Conservation (phyloP, 805 yeast genomes). For the Metschnikowia drakensbergensis region DNA sequence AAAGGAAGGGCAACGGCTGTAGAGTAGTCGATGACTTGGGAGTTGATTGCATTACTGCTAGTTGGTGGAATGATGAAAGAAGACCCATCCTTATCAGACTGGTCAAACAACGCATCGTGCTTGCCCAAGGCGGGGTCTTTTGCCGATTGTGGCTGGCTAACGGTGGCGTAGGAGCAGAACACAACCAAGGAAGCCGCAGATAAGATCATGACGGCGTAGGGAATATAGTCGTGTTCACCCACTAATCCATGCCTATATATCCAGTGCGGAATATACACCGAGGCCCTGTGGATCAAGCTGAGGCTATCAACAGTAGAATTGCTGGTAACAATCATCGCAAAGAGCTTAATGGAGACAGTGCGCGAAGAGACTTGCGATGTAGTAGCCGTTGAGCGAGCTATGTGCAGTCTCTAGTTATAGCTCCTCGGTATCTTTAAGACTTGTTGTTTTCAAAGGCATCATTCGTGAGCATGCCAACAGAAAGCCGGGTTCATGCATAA, state of each 20-base stretch:
- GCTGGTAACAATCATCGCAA: neutral
- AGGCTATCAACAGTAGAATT: slow-evolving; percentile 6
- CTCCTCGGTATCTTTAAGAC: neutral
- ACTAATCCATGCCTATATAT: neutral
- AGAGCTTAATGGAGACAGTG: neutral
- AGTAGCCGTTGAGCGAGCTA: neutral
- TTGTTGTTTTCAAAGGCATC: neutral
- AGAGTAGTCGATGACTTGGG: slow-evolving; percentile 9
- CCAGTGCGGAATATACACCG: slow-evolving; percentile 3
- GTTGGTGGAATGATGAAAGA: slow-evolving; percentile 10
- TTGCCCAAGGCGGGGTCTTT: slow-evolving; percentile 20
- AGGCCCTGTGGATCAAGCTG: slow-evolving; percentile 1
- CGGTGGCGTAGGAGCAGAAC: slow-evolving; percentile 20
- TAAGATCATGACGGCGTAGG: slow-evolving; percentile 13
- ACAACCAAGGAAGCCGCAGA: slow-evolving; percentile 23
- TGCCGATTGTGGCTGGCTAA: slow-evolving; percentile 25
- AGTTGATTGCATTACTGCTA: slow-evolving; percentile 7
- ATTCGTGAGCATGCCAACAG: too few species aligned
- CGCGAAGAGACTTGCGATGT: neutral
- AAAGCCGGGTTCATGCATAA: neutral
- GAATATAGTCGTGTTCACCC: neutral
- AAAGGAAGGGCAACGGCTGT: slow-evolving; percentile 45
- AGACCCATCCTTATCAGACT: slow-evolving; percentile 23
- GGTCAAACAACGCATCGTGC: slow-evolving; percentile 17
- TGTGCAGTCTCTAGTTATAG: neutral